Conservation (phyloP, 495 filamentous ascomycete genomes). For the Patellaria atrata region DNA sequence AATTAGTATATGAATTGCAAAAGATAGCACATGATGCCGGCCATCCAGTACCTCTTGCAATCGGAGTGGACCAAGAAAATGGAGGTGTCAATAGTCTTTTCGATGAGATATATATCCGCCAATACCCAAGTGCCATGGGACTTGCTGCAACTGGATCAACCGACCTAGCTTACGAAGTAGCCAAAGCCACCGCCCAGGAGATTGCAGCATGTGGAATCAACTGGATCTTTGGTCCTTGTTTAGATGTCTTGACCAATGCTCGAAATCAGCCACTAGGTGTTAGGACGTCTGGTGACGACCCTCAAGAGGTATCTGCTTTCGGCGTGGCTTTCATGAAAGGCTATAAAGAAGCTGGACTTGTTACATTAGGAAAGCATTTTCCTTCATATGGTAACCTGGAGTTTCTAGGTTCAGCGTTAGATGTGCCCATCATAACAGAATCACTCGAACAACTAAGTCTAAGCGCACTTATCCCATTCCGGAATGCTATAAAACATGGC, state of each 20-base stretch:
- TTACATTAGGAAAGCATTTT: slow-evolving; percentile 84
- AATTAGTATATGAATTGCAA: slow-evolving; percentile 70
- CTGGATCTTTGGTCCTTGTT: slow-evolving; percentile 73
- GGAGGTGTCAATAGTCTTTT: slow-evolving; percentile 87
- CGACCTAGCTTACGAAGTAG: slow-evolving; percentile 63
- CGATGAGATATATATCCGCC: slow-evolving; percentile 79
- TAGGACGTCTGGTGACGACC: slow-evolving; percentile 69
- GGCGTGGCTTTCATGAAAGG: slow-evolving; percentile 78
- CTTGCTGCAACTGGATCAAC: slow-evolving; percentile 71
- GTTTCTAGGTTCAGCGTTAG: slow-evolving; percentile 69
- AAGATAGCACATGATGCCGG: slow-evolving; percentile 75
- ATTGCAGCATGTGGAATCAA: slow-evolving; percentile 78
- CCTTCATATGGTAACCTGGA: slow-evolving; percentile 88
- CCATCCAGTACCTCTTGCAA: slow-evolving; percentile 69
- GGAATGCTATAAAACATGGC: slow-evolving; percentile 68
- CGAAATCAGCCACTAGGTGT: slow-evolving; percentile 78
- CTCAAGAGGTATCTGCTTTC: slow-evolving; percentile 78
- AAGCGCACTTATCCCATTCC: slow-evolving; percentile 71
- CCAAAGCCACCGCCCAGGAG: slow-evolving; percentile 76
- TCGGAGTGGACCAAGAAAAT: slow-evolving; percentile 86
- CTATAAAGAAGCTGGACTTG: slow-evolving; percentile 71
- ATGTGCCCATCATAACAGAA: slow-evolving; percentile 85
- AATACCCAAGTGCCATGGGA: slow-evolving; percentile 86
- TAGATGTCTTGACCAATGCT: slow-evolving; percentile 84
- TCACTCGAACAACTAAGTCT: slow-evolving; percentile 75